Conservation (phyloP, 2,329 filamentous ascomycete genomes). For the Hymenoscyphus occultus region DNA sequence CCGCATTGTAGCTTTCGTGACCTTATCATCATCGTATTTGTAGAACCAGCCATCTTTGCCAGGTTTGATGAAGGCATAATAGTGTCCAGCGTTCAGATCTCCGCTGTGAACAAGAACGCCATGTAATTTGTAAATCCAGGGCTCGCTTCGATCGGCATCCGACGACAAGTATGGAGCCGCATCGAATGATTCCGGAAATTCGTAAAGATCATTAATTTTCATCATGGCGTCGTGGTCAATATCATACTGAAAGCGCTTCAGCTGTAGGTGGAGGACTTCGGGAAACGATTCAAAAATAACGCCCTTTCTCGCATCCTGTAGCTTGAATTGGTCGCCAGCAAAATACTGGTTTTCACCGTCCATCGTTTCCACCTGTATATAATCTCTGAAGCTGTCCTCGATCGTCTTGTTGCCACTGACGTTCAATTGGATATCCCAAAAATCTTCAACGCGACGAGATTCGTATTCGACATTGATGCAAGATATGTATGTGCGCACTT, state of each 20-base stretch:
- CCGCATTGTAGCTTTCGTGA: constrained; percentile 86
- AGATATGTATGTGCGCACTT: constrained; percentile 97
- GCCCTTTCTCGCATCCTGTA: constrained; percentile 96
- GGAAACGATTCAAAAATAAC: constrained; percentile 97
- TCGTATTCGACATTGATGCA: constrained; percentile 99
- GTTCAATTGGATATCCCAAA: constrained; percentile 98
- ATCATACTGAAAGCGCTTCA: constrained; percentile 98
- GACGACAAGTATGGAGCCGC: constrained; percentile 84
- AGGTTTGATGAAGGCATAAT: constrained; percentile 96
- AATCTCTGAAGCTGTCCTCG: constrained; percentile 92
- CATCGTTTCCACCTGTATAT: constrained; percentile 93
- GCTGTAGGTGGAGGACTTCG: constrained; percentile 87
- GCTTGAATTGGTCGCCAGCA: constrained; percentile 81
- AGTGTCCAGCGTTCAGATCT: constrained; percentile 94
- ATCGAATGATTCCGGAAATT: constrained; percentile 82
- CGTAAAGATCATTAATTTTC: constrained; percentile 94
- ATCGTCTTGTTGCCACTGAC: constrained; percentile 91
- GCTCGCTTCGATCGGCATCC: constrained; percentile 80
- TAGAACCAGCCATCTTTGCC: constrained; percentile 92
- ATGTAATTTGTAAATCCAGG: constrained; percentile 90
- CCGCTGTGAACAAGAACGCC: constrained; percentile 95
- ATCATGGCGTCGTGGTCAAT: constrained; percentile 96
- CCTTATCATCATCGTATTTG: constrained; percentile 95
- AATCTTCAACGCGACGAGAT: constrained; percentile 92
- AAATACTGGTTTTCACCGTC: constrained; percentile 99